Conservation (phyloP, 2,329 filamentous ascomycete genomes). For the Huntiella savannae region DNA sequence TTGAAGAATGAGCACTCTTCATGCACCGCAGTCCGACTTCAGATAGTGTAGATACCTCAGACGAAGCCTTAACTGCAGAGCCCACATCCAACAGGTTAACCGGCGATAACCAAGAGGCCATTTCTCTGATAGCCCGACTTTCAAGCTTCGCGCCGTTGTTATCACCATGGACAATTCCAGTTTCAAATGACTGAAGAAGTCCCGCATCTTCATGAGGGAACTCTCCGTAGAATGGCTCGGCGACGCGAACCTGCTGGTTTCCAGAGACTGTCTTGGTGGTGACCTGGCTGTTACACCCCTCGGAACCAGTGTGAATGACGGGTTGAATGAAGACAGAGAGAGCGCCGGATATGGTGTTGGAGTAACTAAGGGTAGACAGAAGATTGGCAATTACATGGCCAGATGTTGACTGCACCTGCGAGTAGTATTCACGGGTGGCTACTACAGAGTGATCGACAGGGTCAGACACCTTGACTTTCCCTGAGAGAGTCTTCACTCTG, state of each 20-base stretch:
- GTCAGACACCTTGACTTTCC: background rate
- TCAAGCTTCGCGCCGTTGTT: background rate
- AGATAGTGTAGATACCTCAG: background rate
- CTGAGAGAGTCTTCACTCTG: background rate
- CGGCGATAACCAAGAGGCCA: background rate
- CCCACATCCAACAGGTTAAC: background rate
- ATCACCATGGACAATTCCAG: background rate
- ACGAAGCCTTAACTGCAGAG: background rate
- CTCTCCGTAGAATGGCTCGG: background rate
- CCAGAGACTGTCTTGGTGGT: conserved; percentile 1
- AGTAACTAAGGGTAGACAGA: background rate
- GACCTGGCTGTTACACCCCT: background rate
- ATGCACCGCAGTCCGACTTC: background rate
- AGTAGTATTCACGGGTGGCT: conserved; percentile 1
- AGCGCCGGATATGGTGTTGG: background rate
- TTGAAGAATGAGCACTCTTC: conserved; percentile 4
- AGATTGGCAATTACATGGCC: background rate
- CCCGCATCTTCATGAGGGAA: background rate
- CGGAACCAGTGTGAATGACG: background rate
- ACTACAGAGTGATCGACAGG: background rate
- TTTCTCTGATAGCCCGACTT: background rate
- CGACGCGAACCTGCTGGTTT: background rate
- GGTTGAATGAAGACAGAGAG: background rate
- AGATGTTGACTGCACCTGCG: background rate
- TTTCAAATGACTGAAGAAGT: background rate